These are phyloP conservation scores for Phaseolus coccineus DNA, from an alignment of 331 rosid species.

Conservation along the genomic window DNA sequence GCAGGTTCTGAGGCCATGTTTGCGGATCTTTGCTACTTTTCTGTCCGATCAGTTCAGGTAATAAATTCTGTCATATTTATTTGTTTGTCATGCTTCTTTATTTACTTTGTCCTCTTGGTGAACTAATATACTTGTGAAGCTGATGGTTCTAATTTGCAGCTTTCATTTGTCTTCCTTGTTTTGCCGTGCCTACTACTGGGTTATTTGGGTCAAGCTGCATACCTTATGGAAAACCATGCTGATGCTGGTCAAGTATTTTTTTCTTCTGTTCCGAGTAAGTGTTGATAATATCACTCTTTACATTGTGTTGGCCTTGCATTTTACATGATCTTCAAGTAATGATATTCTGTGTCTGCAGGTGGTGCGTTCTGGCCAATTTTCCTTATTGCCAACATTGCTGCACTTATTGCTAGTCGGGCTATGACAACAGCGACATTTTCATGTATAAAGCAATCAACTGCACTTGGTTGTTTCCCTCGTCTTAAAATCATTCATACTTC, in stretches of 20 bases:
- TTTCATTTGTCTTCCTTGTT: conserved; percentile 90
- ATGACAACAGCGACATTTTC: conserved; percentile 99
- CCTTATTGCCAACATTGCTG: conserved; percentile 82
- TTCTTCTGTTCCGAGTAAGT: conserved; percentile 66
- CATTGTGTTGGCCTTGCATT: conserved; percentile 20
- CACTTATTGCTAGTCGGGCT: conserved; percentile 95
- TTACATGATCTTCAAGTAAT: conserved; percentile 33
- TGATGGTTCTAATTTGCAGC: conserved; percentile 70
- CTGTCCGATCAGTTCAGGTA: conserved; percentile 98
- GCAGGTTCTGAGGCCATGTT: conserved; percentile 99
- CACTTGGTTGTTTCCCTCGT: conserved; percentile 99
- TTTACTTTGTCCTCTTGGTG: conserved; percentile 29
- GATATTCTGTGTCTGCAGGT: conserved; percentile 56
- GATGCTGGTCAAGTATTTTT: conserved; percentile 73
- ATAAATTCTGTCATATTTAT: conserved; percentile 32
- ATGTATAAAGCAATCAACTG: conserved; percentile 94
- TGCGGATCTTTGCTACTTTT: conserved; percentile 96
- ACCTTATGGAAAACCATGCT: conserved; percentile 76
- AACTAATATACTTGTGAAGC: conserved; percentile 29
- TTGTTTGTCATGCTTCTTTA: conserved; percentile 19
- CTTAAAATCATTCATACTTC: conserved; percentile 95
- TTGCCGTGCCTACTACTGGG: conserved; percentile 95
- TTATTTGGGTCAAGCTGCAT: conserved; percentile 99
- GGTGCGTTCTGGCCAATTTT: conserved; percentile 83
- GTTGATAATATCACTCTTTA: conserved; percentile 30